Percentiles rank a stretch among this genome's conserved stretches.
phyloP scores from a whole-genome alignment of 345 rosid genomes.

The Cardamine resedifolia region DNA sequence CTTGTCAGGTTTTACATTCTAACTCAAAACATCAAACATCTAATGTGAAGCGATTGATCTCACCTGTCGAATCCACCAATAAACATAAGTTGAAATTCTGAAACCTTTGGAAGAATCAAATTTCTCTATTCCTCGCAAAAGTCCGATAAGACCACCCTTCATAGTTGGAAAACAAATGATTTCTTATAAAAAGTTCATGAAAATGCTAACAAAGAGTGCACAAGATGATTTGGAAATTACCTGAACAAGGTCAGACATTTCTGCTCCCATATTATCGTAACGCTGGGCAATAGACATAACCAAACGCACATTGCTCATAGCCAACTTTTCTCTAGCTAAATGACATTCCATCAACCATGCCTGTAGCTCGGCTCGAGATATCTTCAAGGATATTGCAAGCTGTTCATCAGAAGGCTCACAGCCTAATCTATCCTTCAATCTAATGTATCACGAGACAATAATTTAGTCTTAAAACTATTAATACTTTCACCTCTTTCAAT shows the following conservation, averaged over 20 bases:
- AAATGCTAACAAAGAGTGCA: conserved; percentile 14
- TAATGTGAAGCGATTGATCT: conserved; percentile 3
- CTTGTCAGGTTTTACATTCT: conserved; percentile 13
- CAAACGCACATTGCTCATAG: conserved; percentile 96
- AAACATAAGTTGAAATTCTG: conserved; percentile 89
- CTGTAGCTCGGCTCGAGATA: conserved; percentile 72
- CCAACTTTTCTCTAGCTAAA: conserved; percentile 87
- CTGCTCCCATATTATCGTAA: conserved; percentile 84
- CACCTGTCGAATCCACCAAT: conserved; percentile 99
- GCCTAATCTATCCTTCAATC: conserved; percentile 81
- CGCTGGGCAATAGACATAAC: conserved; percentile 95
- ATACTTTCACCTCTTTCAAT: neutral
- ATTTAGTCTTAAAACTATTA: neutral
- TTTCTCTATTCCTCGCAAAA: conserved; percentile 92
- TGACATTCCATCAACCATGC: conserved; percentile 65
- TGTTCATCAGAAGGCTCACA: conserved; percentile 86
- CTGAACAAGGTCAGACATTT: conserved; percentile 99
- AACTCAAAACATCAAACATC: neutral
- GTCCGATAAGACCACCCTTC: conserved; percentile 94
- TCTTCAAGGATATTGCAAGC: conserved; percentile 74
- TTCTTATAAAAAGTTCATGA: neutral
- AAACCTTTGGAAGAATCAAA: conserved; percentile 92
- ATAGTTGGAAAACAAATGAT: conserved; percentile 4
- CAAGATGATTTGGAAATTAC: conserved; percentile 39
- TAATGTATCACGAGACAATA: conserved; percentile 38